A percentile compares a stretch with the other conserved stretches of the same genome.
Conservation (phyloP, 2,329 filamentous ascomycete genomes). For the Monosporascus sp. region DNA sequence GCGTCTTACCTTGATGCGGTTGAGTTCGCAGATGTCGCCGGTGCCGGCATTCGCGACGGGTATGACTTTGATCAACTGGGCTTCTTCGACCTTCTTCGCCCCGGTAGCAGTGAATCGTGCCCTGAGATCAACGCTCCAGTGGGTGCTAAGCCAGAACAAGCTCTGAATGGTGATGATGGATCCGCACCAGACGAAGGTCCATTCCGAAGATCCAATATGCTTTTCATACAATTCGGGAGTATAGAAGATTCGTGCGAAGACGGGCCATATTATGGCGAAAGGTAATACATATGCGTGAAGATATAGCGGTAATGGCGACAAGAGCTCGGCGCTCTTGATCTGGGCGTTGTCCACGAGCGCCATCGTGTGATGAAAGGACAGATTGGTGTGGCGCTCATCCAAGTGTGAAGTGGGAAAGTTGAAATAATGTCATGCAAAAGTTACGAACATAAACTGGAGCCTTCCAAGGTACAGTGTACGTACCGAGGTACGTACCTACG, state of each 20-base stretch:
- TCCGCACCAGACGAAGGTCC: slow-evolving; percentile 94
- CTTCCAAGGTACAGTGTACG: too few relatives aligned
- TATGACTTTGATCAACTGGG: slow-evolving; percentile 86
- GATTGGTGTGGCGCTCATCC: background rate
- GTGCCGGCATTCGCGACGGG: slow-evolving; percentile 84
- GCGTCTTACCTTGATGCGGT: slow-evolving; percentile 61
- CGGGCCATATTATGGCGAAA: slow-evolving; percentile 85
- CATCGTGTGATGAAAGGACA: slow-evolving; percentile 5
- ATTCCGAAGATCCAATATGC: slow-evolving; percentile 90
- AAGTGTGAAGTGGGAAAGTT: background rate
- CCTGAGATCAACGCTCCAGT: slow-evolving; percentile 91
- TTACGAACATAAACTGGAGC: too few relatives aligned
- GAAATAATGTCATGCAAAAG: background rate
- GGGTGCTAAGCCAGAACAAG: slow-evolving; percentile 89
- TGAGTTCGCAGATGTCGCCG: slow-evolving; percentile 79
- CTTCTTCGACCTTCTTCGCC: slow-evolving; percentile 65
- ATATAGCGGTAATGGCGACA: slow-evolving; percentile 76
- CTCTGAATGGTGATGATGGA: slow-evolving; percentile 84
- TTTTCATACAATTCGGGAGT: slow-evolving; percentile 79
- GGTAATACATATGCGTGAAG: slow-evolving; percentile 91
- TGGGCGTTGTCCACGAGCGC: slow-evolving; percentile 87
- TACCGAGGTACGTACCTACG: too few relatives aligned
- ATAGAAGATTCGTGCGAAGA: slow-evolving; percentile 85
- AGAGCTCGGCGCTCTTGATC: slow-evolving; percentile 81
- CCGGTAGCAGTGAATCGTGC: slow-evolving; percentile 74